These are phyloP conservation scores for Diaporthe citri DNA, from an alignment of 2,329 filamentous ascomycete species.

Conservation along the genomic window DNA sequence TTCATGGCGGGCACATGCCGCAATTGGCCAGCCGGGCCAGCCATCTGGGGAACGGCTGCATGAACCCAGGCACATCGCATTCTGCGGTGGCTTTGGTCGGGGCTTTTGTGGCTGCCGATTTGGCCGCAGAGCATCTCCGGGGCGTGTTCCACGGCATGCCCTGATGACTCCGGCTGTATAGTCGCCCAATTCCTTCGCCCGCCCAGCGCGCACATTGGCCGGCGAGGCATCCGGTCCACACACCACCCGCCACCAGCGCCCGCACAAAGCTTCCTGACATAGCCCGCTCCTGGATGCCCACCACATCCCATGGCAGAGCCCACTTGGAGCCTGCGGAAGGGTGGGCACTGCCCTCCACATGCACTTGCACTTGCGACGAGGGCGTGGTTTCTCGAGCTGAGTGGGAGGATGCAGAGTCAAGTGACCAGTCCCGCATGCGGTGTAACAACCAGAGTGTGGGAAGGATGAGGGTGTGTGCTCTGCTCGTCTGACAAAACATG, in stretches of 20 bases:
- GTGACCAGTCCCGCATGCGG: slow-evolving; percentile 62
- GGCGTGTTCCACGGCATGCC: slow-evolving; percentile 49
- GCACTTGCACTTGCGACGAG: slow-evolving; percentile 53
- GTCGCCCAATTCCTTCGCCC: slow-evolving; percentile 42
- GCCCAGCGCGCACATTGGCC: slow-evolving; percentile 30
- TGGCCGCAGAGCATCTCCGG: slow-evolving; percentile 48
- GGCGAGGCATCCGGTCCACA: slow-evolving; percentile 9
- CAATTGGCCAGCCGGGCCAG: slow-evolving; percentile 54
- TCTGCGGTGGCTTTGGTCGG: slow-evolving; percentile 39
- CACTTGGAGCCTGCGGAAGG: slow-evolving; percentile 19
- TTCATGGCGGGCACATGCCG: slow-evolving; percentile 50
- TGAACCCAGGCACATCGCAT: slow-evolving; percentile 36
- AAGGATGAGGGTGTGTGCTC: slow-evolving; percentile 10
- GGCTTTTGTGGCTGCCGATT: slow-evolving; percentile 49
- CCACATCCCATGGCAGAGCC: neutral
- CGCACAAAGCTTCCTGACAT: slow-evolving; percentile 22
- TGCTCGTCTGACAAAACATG: slow-evolving; percentile 38
- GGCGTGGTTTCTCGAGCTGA: slow-evolving; percentile 49
- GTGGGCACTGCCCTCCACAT: slow-evolving; percentile 44
- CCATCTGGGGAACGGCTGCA: slow-evolving; percentile 38
- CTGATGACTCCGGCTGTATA: slow-evolving; percentile 40
- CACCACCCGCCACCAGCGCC: slow-evolving; percentile 15
- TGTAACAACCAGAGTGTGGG: slow-evolving; percentile 48
- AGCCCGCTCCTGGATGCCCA: neutral
- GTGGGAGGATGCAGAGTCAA: slow-evolving; percentile 56